Conservation (phyloP, 2,329 filamentous ascomycete genomes). For the Ceratocystis lukuohia region DNA sequence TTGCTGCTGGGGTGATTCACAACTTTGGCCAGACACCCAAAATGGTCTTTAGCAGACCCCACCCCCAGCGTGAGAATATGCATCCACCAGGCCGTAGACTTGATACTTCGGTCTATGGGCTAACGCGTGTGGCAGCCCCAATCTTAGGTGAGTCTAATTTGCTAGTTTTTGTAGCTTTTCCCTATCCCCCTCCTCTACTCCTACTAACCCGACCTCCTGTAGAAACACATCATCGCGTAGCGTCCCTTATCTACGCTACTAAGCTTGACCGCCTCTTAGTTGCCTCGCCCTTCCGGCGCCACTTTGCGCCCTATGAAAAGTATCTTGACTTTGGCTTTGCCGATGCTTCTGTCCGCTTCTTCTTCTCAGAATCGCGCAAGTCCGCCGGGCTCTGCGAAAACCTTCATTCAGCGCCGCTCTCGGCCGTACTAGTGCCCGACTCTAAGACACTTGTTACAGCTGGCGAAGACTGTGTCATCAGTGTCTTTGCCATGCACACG, state of each 20-base stretch:
- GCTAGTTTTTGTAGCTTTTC: not conserved
- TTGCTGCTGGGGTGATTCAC: conserved; percentile 91
- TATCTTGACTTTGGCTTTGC: conserved; percentile 94
- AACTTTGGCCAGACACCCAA: conserved; percentile 97
- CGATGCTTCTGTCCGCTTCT: conserved; percentile 86
- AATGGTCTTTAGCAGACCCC: conserved; percentile 75
- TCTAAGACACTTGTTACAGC: conserved; percentile 84
- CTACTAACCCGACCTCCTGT: conserved; percentile 28
- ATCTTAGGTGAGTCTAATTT: conserved; percentile 28
- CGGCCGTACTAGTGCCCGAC: conserved; percentile 71
- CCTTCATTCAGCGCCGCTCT: conserved; percentile 80
- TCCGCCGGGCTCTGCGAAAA: conserved; percentile 84
- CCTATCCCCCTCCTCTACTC: not conserved
- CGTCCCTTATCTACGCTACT: conserved; percentile 61
- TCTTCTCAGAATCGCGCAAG: conserved; percentile 68
- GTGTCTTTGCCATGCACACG: conserved; percentile 61
- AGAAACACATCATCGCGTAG: conserved; percentile 63
- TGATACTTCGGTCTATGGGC: conserved; percentile 56
- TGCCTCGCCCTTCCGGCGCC: conserved; percentile 69
- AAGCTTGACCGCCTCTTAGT: conserved; percentile 75
- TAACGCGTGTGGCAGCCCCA: conserved; percentile 67
- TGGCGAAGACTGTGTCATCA: conserved; percentile 82
- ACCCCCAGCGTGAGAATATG: conserved; percentile 60
- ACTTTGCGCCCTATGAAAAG: conserved; percentile 83
- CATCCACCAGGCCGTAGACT: conserved; percentile 54